Percentiles rank a stretch among this genome's conserved stretches.
These are phyloP conservation scores for Butyriboletus loyo DNA, from an alignment of 768 basidiomycete species.

Conservation along the genomic window DNA sequence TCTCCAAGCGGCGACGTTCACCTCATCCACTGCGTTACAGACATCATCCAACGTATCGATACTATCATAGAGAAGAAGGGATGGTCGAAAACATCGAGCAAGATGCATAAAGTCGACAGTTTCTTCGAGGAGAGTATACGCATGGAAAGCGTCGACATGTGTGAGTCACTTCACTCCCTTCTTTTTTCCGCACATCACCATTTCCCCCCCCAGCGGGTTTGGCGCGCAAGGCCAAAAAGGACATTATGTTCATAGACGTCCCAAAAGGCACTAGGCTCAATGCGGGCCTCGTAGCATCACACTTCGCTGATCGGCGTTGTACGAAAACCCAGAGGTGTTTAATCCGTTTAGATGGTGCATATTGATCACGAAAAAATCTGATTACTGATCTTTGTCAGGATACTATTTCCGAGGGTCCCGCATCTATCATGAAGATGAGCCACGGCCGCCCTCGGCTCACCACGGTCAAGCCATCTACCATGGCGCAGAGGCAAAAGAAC, in stretches of 20 bases:
- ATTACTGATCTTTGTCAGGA: conserved; percentile 30
- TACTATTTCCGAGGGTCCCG: conserved; percentile 23
- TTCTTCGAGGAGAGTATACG: conserved; percentile 37
- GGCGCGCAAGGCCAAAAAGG: conserved; percentile 29
- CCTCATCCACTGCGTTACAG: neutral
- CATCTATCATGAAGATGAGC: conserved; percentile 21
- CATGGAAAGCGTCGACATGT: conserved; percentile 18
- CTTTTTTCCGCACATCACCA: neutral
- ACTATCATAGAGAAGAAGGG: neutral
- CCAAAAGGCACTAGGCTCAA: conserved; percentile 27
- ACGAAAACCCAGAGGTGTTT: conserved; percentile 36
- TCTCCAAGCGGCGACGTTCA: neutral
- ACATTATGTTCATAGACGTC: conserved; percentile 35
- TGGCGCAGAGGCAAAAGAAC: conserved; percentile 48
- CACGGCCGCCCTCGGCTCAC: conserved; percentile 17
- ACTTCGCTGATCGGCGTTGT: conserved; percentile 18
- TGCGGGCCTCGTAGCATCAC: neutral
- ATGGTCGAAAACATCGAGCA: conserved; percentile 4
- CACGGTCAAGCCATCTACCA: conserved; percentile 53
- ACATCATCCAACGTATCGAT: conserved; percentile 15
- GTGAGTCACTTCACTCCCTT: neutral
- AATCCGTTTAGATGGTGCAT: too few species aligned
- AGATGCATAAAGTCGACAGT: conserved; percentile 37
- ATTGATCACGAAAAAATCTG: too few species aligned
- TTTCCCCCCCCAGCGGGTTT: conserved; percentile 16